A percentile compares a stretch with the other conserved stretches of the same genome.
phyloP scores from a whole-genome alignment of 2,329 filamentous ascomycete genomes.

The Aspergillus quadricinctus region DNA sequence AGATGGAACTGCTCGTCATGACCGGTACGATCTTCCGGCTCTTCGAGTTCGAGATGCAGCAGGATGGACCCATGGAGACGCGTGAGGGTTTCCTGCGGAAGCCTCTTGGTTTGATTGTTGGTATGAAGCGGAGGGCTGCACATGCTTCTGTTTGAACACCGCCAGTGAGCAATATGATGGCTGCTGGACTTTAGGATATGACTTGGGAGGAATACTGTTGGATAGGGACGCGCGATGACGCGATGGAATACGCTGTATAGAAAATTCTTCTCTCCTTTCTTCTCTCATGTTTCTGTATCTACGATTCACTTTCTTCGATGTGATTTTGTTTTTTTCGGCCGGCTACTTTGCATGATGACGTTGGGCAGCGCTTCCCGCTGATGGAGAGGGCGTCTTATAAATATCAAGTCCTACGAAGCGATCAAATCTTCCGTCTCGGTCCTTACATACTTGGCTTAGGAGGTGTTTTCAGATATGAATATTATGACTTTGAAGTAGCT shows the following conservation, averaged over 20 bases:
- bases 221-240: background rate
- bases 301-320: background rate
- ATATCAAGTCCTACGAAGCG: background rate
- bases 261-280: background rate
- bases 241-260: background rate
- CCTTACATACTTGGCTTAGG: background rate
- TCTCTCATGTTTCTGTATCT: background rate
- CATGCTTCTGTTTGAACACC: background rate
- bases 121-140: constrained; percentile 45
- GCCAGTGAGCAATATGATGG: background rate
- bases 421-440: background rate
- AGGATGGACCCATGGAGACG: constrained; percentile 66
- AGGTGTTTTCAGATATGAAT: background rate
- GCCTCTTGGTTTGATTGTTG: constrained; percentile 65
- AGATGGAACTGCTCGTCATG: constrained; percentile 84
- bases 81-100: constrained; percentile 79
- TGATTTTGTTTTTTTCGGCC: background rate
- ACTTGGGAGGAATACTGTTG: background rate
- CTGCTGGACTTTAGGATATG: background rate
- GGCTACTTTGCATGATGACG: background rate
- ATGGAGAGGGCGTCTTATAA: background rate
- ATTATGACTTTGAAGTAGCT: background rate
- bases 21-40: constrained; percentile 61
- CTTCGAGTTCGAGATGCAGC: constrained; percentile 55
- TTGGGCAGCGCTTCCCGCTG: background rate